Conservation (phyloP, 495 filamentous ascomycete species). For the Penicillium bialowiezense region DNA sequence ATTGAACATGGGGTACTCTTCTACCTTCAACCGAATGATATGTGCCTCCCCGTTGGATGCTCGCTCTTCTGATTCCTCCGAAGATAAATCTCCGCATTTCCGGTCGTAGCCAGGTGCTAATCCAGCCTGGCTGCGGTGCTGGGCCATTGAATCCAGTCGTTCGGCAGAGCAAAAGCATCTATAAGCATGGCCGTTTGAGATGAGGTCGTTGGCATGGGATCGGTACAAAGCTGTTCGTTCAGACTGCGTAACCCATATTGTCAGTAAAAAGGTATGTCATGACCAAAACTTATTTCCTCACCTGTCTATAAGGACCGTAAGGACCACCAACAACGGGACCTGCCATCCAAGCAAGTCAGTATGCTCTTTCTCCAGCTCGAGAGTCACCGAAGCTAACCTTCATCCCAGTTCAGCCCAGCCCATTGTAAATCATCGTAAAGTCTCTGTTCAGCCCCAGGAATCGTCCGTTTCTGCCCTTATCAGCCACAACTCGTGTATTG, state of each 20-base stretch:
- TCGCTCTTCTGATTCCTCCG: conserved; percentile 64
- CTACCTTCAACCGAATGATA: conserved; percentile 71
- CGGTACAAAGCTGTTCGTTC: conserved; percentile 74
- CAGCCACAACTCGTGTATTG: conserved; percentile 19
- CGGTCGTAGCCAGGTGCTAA: conserved; percentile 72
- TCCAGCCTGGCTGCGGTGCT: conserved; percentile 55
- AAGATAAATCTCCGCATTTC: conserved; percentile 64
- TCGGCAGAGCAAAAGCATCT: conserved; percentile 86
- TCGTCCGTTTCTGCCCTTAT: conserved; percentile 65
- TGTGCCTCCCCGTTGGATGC: conserved; percentile 67
- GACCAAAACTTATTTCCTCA: conserved; percentile 29
- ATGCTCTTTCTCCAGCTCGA: not conserved
- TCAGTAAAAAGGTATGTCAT: conserved; percentile 6
- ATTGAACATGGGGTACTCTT: conserved; percentile 55
- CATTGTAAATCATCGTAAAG: conserved; percentile 78
- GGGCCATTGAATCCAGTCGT: conserved; percentile 62
- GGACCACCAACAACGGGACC: conserved; percentile 77
- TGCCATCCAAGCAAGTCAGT: conserved; percentile 26
- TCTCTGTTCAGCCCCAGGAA: conserved; percentile 71
- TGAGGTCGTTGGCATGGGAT: conserved; percentile 65
- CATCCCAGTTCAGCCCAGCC: conserved; percentile 92
- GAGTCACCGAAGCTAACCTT: conserved; percentile 51
- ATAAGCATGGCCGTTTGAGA: conserved; percentile 74
- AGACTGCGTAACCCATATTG: conserved; percentile 51
- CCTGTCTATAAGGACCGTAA: conserved; percentile 84